These are phyloP conservation scores for Russula earlei DNA, from an alignment of 768 basidiomycete species.

Conservation along the genomic window DNA sequence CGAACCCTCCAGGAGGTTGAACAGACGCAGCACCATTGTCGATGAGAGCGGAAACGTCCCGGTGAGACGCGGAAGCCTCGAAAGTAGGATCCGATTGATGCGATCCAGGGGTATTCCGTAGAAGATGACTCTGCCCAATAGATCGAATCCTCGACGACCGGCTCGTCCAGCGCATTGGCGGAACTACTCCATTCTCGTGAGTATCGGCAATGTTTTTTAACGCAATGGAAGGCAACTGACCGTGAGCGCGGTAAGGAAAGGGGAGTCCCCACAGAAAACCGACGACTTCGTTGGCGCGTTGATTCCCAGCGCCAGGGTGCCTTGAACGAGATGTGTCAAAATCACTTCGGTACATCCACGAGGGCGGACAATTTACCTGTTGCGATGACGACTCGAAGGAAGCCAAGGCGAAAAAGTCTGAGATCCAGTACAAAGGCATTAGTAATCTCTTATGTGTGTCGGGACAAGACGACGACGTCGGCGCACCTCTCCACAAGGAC, in stretches of 20 bases:
- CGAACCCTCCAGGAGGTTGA: conserved; percentile 58
- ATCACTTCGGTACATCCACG: not conserved
- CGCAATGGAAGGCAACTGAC: conserved; percentile 26
- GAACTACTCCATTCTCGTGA: conserved; percentile 34
- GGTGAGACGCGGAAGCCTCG: conserved; percentile 50
- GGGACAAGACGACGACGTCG: not conserved
- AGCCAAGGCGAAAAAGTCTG: conserved; percentile 54
- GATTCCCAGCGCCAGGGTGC: conserved; percentile 64
- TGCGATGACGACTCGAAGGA: conserved; percentile 55
- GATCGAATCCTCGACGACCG: conserved; percentile 61
- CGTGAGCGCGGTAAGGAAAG: conserved; percentile 50
- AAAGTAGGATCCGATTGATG: conserved; percentile 53
- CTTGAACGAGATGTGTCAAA: conserved; percentile 23
- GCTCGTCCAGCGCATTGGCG: conserved; percentile 69
- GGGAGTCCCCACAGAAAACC: conserved; percentile 55
- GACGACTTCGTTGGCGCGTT: conserved; percentile 64
- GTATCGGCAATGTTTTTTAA: not conserved
- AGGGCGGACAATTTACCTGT: conserved; percentile 34
- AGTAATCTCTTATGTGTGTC: not conserved
- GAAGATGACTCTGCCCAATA: conserved; percentile 63
- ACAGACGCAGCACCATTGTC: conserved; percentile 53
- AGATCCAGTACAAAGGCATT: not conserved
- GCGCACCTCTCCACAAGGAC: conserved; percentile 46
- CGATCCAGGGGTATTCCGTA: conserved; percentile 57
- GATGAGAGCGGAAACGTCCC: conserved; percentile 60